Conservation (phyloP, 768 basidiomycete genomes). For the Lepiota brunneoincarnata region DNA sequence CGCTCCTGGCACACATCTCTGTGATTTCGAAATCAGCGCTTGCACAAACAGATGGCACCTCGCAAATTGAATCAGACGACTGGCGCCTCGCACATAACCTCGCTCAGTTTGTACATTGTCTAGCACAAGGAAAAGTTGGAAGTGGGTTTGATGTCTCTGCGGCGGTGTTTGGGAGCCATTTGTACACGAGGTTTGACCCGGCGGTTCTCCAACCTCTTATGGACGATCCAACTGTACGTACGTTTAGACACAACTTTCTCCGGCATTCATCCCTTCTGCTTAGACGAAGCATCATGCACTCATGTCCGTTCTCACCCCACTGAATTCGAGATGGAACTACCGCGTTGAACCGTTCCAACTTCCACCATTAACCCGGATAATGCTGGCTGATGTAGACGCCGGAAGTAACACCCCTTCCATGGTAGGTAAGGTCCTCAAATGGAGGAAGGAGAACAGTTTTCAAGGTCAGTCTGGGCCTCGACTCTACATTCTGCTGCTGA, state of each 20-base stretch:
- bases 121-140: conserved; percentile 97
- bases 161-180: conserved; percentile 91
- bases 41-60: conserved; percentile 32
- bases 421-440: conserved; percentile 86
- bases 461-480: conserved; percentile 40
- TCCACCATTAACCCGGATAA: conserved; percentile 77
- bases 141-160: conserved; percentile 96
- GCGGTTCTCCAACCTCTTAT: conserved; percentile 64
- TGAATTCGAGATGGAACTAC: conserved; percentile 75
- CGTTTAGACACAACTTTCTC: not conserved
- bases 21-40: conserved; percentile 56
- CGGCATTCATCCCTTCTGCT: not conserved
- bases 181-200: conserved; percentile 87
- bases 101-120: conserved; percentile 92
- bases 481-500: not conserved
- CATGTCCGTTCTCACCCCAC: conserved; percentile 54
- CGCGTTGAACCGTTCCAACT: conserved; percentile 68
- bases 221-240: conserved; percentile 48
- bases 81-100: conserved; percentile 82
- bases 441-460: conserved; percentile 66
- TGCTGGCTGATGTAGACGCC: conserved; percentile 94
- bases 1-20: conserved; percentile 73
- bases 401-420: conserved; percentile 96
- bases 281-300: conserved; percentile 31
- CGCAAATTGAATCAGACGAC: not conserved